Conservation (phyloP, 2,329 filamentous ascomycete species). For the Penicillium sp. region DNA sequence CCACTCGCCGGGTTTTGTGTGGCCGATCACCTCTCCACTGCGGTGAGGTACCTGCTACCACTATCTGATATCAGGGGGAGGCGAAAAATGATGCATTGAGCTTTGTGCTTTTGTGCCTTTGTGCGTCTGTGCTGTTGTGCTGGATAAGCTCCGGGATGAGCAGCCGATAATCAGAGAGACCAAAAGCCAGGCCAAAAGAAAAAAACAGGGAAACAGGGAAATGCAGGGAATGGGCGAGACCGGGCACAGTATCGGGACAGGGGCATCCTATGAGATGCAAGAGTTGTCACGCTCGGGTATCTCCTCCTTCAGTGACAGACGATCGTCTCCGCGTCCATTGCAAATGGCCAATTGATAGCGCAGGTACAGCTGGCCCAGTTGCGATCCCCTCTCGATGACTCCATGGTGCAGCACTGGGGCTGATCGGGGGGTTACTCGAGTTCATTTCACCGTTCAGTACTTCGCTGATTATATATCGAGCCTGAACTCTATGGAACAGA, state of each 20-base stretch:
- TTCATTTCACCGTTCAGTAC: neutral
- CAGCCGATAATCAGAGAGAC: no score
- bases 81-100: neutral
- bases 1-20: neutral
- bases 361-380: neutral
- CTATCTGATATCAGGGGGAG: neutral
- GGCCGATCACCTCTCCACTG: neutral
- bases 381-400: neutral
- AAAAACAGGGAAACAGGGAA: neutral
- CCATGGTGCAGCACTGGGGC: neutral
- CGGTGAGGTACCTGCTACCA: neutral
- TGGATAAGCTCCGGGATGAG: neutral
- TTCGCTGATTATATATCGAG: no score
- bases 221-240: neutral
- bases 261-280: neutral
- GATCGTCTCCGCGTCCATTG: slow-evolving; percentile 16
- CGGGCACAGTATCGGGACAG: neutral
- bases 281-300: slow-evolving; percentile 7
- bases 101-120: neutral
- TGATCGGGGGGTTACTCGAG: neutral
- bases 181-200: no score
- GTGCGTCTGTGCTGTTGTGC: neutral
- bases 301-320: neutral
- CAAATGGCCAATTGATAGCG: neutral
- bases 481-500: no score